These are phyloP conservation scores for Tilletia indica DNA, from an alignment of 1,284 basidiomycete species.

Conservation along the genomic window DNA sequence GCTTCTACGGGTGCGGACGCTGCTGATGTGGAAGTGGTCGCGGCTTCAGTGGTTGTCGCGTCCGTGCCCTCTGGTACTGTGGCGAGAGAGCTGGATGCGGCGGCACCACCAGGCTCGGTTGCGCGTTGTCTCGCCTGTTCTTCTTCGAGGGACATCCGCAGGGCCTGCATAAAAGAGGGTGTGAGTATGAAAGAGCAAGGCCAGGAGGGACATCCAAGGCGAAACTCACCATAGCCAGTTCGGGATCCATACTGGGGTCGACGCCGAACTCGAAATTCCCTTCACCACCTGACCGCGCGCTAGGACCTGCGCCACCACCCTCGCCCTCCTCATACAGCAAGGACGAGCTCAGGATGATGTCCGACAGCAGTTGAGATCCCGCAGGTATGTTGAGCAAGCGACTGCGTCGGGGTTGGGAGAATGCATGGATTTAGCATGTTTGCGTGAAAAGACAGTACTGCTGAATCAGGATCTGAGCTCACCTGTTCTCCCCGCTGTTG, in stretches of 20 bases:
- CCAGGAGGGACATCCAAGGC: slow-evolving; percentile 3
- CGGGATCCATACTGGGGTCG: slow-evolving; percentile 91
- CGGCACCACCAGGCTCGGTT: slow-evolving; percentile 28
- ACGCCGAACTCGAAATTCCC: slow-evolving; percentile 75
- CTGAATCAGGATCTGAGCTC: slow-evolving; percentile 51
- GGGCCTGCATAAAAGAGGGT: slow-evolving; percentile 64
- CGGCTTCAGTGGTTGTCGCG: slow-evolving; percentile 30
- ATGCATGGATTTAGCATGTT: too few relatives aligned
- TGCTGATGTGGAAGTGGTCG: slow-evolving; percentile 39
- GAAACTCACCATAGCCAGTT: slow-evolving; percentile 82
- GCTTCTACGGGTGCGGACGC: neutral
- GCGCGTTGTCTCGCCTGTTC: slow-evolving; percentile 75
- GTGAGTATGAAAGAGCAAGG: neutral
- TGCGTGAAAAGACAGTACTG: neutral
- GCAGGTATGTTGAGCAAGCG: slow-evolving; percentile 80
- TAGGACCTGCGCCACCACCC: slow-evolving; percentile 61
- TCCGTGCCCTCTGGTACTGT: slow-evolving; percentile 23
- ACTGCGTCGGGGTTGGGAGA: slow-evolving; percentile 23
- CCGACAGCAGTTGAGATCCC: slow-evolving; percentile 75
- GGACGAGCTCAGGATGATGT: slow-evolving; percentile 75
- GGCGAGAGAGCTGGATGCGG: slow-evolving; percentile 17
- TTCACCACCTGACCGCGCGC: slow-evolving; percentile 48
- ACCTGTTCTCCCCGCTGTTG: slow-evolving; percentile 79
- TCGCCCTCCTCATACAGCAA: slow-evolving; percentile 76
- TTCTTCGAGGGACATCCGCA: slow-evolving; percentile 97